Evolutionary conservation across 345 rosid species (phyloP), one percentile per base, ranked within the genome.

Genomic region (Euphorbia peplus): DNA sequence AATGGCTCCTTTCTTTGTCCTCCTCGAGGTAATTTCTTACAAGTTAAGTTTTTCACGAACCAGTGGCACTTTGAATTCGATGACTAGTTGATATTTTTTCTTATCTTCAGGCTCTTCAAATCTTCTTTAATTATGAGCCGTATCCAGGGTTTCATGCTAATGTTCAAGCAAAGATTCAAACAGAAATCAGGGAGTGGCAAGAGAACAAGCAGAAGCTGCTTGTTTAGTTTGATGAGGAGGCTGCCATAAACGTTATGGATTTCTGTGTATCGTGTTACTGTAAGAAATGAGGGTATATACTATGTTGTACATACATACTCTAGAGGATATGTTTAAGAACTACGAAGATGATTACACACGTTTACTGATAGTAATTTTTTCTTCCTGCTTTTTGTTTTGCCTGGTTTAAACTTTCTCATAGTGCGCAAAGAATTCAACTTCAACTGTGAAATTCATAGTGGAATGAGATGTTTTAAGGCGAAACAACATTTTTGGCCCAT

Each of bases 1-100:
- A 70, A 84, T 83, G 88, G 88, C 91, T 76, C 91, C 88, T 63
- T 83, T 83, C 77, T 85, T 85, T 74, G 87, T 87, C 66, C 71
- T 85, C 32, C 69, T 87, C 56, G 91, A 87, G 91, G 91, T 85
- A 72, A 72, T 60, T 60, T 67, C 56, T 44, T 25, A 32, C 21
- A 35, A 32, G 2, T 18, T 60, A 32, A 63, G 67, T 37, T 63
- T n/a, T 52, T 63, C 67, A 16, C 26, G 39, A 13, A 14, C 4
- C 25, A 15, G 3, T 46, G 8, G 7, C 30, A 16, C 0, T 22
- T 52, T 9, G 29, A 13, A 25, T 41, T 54, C 61, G 29, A 30
- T 42, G 51, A 67, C 8, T 39, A 16, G 44, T 48, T 24, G 66
- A 25, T 42, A 63, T 53, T 63, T 60, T 63, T 73, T 46, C 58